These are phyloP conservation scores for Vitis amurensis DNA, from an alignment of 164 flowering plant genomes.

Conservation along the genomic window DNA sequence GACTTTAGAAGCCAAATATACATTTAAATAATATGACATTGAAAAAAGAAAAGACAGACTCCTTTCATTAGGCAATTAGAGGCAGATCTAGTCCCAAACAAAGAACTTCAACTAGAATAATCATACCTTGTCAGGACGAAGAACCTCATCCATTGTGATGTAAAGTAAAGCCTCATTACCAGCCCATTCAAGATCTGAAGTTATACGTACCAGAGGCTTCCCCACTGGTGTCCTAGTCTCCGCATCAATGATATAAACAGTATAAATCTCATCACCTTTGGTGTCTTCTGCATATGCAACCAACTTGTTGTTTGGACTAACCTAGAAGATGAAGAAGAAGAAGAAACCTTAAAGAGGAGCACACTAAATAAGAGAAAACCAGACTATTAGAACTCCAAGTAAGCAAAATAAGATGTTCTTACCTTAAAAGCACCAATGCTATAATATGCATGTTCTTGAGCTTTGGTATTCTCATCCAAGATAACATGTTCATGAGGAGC, in stretches of 20 bases:
- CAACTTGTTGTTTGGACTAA: conserved; percentile 79
- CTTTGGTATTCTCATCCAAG: conserved; percentile 82
- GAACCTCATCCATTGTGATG: conserved; percentile 84
- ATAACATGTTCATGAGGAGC: conserved; percentile 78
- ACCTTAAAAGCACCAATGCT: conserved; percentile 68
- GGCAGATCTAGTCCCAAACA: background rate
- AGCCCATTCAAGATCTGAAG: conserved; percentile 78
- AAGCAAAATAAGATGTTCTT: background rate
- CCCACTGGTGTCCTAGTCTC: conserved; percentile 57
- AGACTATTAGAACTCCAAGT: background rate
- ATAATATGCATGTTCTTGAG: conserved; percentile 60
- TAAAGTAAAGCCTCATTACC: conserved; percentile 76
- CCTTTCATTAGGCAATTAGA: background rate
- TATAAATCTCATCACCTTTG: conserved; percentile 87
- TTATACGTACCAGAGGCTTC: conserved; percentile 56
- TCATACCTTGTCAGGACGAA: conserved; percentile 83
- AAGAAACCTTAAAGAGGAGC: conserved; percentile 4
- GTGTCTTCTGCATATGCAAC: conserved; percentile 94
- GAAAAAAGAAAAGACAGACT: background rate
- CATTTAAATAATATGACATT: background rate
- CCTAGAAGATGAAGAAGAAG: conserved; percentile 36
- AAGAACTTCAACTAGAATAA: background rate
- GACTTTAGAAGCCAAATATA: too few relatives aligned
- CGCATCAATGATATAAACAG: conserved; percentile 69
- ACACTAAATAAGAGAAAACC: conserved; percentile 1